phyloP scores from a whole-genome alignment of 495 filamentous ascomycete genomes.

The Hypomontagnella monticulosa region DNA sequence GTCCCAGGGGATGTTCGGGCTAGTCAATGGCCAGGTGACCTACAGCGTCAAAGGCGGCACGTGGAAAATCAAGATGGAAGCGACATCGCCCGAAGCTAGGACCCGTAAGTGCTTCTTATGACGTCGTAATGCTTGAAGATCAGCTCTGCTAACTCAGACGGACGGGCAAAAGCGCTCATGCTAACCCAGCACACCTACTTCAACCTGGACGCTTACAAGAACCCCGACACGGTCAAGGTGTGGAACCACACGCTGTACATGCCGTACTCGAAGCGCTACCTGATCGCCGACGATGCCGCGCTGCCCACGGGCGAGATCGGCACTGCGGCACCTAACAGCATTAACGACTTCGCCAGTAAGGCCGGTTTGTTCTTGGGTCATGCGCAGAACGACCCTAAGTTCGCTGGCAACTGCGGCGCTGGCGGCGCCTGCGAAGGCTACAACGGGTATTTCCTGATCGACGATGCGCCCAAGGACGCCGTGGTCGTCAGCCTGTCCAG shows the following conservation, averaged over 20 bases:
- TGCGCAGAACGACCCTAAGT: constrained; percentile 63
- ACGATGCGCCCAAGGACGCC: constrained; percentile 67
- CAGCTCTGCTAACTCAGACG: constrained; percentile 43
- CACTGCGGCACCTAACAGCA: constrained; percentile 62
- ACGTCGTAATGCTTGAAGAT: constrained; percentile 14
- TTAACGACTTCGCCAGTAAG: constrained; percentile 75
- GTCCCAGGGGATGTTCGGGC: constrained; percentile 76
- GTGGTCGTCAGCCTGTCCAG: constrained; percentile 68
- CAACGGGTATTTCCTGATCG: constrained; percentile 79
- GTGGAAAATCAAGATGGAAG: constrained; percentile 65
- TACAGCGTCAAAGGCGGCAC: constrained; percentile 66
- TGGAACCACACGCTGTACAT: constrained; percentile 77
- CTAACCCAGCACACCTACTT: constrained; percentile 85
- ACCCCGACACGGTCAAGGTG: constrained; percentile 66
- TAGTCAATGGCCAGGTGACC: constrained; percentile 75
- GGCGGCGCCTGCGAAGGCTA: constrained; percentile 76
- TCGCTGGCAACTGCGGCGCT: constrained; percentile 72
- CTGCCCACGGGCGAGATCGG: constrained; percentile 78
- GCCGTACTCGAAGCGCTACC: constrained; percentile 74
- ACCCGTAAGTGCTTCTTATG: constrained; percentile 55
- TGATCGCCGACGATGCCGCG: constrained; percentile 73
- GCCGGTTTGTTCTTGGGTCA: constrained; percentile 71
- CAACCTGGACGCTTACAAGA: constrained; percentile 81
- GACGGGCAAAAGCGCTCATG: constrained; percentile 66
- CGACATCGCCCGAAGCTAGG: constrained; percentile 57